Evolutionary conservation across 2,329 filamentous ascomycete genomes (phyloP).

Genomic region (Pseudohalonectria lignicola): DNA sequence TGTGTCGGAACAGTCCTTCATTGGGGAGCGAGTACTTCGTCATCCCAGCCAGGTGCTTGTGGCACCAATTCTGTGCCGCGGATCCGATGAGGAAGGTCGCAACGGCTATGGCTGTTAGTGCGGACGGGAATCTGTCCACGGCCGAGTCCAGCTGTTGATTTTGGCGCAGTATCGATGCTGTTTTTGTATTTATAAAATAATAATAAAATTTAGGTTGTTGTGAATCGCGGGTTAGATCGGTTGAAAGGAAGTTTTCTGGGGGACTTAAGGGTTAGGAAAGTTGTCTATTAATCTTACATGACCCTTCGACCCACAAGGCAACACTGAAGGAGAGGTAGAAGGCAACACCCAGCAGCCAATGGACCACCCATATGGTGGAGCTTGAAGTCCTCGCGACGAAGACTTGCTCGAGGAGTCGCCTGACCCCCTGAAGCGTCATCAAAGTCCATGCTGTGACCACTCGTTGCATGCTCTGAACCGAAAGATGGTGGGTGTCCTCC

Average conservation of each 20-base stretch:
- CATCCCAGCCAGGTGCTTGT: slow-evolving; percentile 56
- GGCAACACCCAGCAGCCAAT: slow-evolving; percentile 67
- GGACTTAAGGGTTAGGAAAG: no score
- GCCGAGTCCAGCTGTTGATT: background rate
- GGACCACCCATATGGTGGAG: slow-evolving; percentile 74
- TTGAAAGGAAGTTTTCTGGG: no score
- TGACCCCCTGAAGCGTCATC: slow-evolving; percentile 62
- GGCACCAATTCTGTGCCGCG: slow-evolving; percentile 63
- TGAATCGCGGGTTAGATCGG: no score
- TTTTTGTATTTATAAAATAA: no score
- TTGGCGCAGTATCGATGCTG: no score
- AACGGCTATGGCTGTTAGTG: background rate
- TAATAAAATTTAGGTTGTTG: no score
- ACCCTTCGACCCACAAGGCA: slow-evolving; percentile 76
- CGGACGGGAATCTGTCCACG: background rate
- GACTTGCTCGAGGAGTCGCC: slow-evolving; percentile 68
- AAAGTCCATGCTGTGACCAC: slow-evolving; percentile 57
- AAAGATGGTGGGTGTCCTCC: no score
- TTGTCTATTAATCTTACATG: no score
- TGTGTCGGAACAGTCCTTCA: slow-evolving; percentile 56
- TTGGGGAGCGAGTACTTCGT: slow-evolving; percentile 76
- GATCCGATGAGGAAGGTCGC: slow-evolving; percentile 58
- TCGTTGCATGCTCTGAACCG: slow-evolving; percentile 49
- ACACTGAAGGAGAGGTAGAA: slow-evolving; percentile 70
- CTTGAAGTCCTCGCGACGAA: slow-evolving; percentile 53